Evolutionary conservation across 2,329 filamentous ascomycete species (phyloP), one percentile per base, ranked within the genome.

Genomic region (Claviceps digitariae): DNA sequence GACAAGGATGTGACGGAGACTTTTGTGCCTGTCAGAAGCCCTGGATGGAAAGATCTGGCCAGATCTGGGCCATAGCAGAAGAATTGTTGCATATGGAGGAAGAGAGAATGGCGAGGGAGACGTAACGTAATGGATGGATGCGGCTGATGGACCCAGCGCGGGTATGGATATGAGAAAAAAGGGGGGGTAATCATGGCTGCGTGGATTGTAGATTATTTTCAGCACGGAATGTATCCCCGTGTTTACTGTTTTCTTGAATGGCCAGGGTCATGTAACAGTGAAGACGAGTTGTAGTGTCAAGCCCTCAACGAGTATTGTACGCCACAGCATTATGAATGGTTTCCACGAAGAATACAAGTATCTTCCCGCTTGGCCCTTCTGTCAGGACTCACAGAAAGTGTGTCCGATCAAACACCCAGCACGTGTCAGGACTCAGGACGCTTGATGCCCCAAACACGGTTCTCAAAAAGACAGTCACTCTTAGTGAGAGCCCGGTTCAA

Each of bases 21-120:
- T 23, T 17, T 12, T 47, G 48, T 13, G 23, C 23, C 44, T 44
- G 41, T 8, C 48, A 20, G 45, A 52, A 43, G 56, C 60, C 20
- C 52, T 61, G 47, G 57, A 55, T 23, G 34, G 54, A 59, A 36
- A 57, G 55, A 15, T 60, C 55, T 4, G 58, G 64, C 25, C 60
- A 66, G 50, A 57, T 68, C 34, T 67, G 66, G 66, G 62, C 62
- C 54, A 63, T 61, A 25, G 62, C 60, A 2, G 60, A 67, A 48
- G 62, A 67, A 51, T 46, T 69, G 34, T 51, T 68, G 36, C 51
- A 56, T 52, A 53, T 62, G 36, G 57, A 63, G 15, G 60, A 58
- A n/a, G 55, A 55, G 2, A 45, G 47, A 21, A 10, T 2, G n/a
- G 17, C 27, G 17, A 36, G 4, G 34, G 44, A 43, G 31, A 43